phyloP scores from a whole-genome alignment of 2,329 filamentous ascomycete species.

The Chlorencoelia australis region DNA sequence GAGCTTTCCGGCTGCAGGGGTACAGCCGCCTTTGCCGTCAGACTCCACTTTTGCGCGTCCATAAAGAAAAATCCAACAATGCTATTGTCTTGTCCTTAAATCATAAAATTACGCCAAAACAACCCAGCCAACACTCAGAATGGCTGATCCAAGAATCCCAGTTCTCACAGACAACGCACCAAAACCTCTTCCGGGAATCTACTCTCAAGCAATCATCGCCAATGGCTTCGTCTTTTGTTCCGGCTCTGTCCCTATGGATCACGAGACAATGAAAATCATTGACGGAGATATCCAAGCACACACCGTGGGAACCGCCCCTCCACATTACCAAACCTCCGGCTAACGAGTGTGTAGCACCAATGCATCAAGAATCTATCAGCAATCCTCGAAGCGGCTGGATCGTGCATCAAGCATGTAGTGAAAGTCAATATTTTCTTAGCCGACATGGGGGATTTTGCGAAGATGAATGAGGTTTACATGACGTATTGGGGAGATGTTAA shows the following conservation, averaged over 20 bases:
- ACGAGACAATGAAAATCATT: conserved; percentile 45
- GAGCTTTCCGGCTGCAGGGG: no score
- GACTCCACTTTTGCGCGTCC: no score
- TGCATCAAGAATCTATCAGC: conserved; percentile 46
- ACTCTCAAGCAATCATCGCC: conserved; percentile 58
- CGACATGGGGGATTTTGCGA: conserved; percentile 62
- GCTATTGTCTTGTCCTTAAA: no score
- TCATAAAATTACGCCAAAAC: no score
- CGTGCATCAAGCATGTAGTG: conserved; percentile 53
- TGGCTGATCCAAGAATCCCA: no score
- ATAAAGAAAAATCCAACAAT: no score
- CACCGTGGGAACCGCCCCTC: conserved; percentile 33
- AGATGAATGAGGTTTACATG: conserved; percentile 66
- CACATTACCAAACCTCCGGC: background rate
- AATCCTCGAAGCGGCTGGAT: conserved; percentile 59
- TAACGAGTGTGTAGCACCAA: conserved; percentile 2
- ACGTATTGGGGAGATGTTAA: conserved; percentile 52
- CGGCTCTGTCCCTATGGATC: conserved; percentile 59
- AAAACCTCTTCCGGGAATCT: no score
- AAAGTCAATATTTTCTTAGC: conserved; percentile 66
- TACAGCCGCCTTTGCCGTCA: no score
- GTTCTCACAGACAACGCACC: no score
- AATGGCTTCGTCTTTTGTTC: conserved; percentile 61
- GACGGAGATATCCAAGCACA: conserved; percentile 55
- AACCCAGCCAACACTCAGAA: no score